Base-by-base conservation (phyloP, 176 grass and related monocot genomes). In the Eragrostis curvula region DNA sequence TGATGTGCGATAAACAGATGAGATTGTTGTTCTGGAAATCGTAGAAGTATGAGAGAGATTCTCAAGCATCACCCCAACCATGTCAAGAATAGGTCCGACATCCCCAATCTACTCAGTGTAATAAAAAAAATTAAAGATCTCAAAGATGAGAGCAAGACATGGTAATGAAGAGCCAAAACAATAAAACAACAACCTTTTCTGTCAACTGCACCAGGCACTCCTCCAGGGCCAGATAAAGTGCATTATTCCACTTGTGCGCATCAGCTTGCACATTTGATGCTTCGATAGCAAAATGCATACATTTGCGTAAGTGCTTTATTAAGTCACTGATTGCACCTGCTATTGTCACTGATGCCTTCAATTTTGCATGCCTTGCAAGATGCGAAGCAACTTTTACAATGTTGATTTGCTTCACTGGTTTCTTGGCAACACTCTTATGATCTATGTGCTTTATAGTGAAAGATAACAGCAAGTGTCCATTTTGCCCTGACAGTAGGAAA, bases 21-120 rank as follows among this genome's bases (percentile, higher is more conserved):
- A 91, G 86, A 99, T 79, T 74, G 93, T 90, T 79, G 89, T 81
- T 88, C 82, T 90, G 48, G 96, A 85, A 7, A 82, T 81, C 43
- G 79, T 85, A 78, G 83, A 39, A 84, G 84, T 92, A 68, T 79
- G 68, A 74, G 93, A 88, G 82, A 99, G 81, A 87, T 89, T 99
- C 79, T 99, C 96, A 75, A 99, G 87, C 72, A 93, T 82, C 28
- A 99, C 89, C 64, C 92, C 83, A 48, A 96, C 63, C 88, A 93
- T 99, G 75, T 94, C 96, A 90, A 99, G 87, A 94, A 96, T 88
- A 86, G 91, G 91, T 25, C 93, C 87, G 64, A 88, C 93, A 93
- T 99, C 91, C 39, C 89, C 96, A 88, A 98, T 85, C 96, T 98
- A 86, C 82, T 76, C 68, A 89, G 53, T 63, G 53, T 72, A 84